These are phyloP conservation scores for Rusavskia elegans DNA, from an alignment of 495 filamentous ascomycete species.

Conservation along the genomic window DNA sequence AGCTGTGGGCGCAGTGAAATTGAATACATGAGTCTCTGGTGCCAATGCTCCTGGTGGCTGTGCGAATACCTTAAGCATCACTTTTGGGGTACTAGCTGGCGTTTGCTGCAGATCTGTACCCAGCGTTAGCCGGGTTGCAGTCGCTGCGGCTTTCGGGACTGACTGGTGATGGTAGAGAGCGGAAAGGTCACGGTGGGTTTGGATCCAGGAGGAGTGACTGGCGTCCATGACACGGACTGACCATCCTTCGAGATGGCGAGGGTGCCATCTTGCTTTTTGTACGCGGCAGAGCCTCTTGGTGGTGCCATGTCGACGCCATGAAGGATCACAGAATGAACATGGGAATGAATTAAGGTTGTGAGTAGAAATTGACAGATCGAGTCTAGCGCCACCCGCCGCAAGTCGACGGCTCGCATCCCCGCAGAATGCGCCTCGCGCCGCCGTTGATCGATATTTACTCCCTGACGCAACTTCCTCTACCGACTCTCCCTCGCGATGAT, in stretches of 20 bases:
- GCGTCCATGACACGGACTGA: constrained; percentile 64
- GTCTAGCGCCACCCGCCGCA: no score
- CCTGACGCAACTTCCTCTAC: background rate
- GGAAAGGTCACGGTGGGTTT: constrained; percentile 47
- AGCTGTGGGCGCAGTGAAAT: constrained; percentile 60
- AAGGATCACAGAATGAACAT: background rate
- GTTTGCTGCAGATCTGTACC: constrained; percentile 75
- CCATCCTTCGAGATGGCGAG: constrained; percentile 56
- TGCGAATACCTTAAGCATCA: constrained; percentile 77
- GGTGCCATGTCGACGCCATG: constrained; percentile 30
- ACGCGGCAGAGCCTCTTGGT: constrained; percentile 55
- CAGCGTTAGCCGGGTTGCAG: background rate
- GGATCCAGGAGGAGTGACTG: constrained; percentile 36
- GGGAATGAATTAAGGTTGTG: background rate
- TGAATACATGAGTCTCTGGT: constrained; percentile 62
- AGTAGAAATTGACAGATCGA: no score
- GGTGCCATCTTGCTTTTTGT: constrained; percentile 93
- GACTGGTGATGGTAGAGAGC: constrained; percentile 67
- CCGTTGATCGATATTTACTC: background rate
- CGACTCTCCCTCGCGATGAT: background rate
- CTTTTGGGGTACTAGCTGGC: constrained; percentile 62
- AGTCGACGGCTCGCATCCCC: background rate
- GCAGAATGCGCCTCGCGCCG: background rate
- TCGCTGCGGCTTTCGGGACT: constrained; percentile 14
- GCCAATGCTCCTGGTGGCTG: constrained; percentile 39